phyloP scores from a whole-genome alignment of 805 yeast species.

The Nakazawaea anatomiae region DNA sequence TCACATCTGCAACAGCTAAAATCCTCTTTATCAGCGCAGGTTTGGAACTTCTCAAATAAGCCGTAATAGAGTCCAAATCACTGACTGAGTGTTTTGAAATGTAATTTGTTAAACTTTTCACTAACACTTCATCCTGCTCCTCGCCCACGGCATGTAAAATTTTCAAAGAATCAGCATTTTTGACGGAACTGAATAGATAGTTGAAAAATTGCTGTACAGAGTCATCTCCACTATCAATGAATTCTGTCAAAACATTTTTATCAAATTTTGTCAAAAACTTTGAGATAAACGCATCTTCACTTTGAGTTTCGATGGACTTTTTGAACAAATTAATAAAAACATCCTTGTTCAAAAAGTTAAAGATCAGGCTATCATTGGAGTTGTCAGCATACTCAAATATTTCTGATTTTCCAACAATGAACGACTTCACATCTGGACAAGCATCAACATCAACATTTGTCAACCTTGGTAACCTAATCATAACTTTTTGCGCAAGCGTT shows the following conservation, averaged over 20 bases:
- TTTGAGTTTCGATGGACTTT: constrained; percentile 16
- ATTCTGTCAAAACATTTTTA: constrained; percentile 11
- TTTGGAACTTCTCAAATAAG: not conserved
- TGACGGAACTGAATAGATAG: constrained; percentile 19
- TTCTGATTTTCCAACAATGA: constrained; percentile 13
- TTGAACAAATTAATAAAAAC: constrained; percentile 28
- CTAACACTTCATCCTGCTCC: not conserved
- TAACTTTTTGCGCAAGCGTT: not conserved
- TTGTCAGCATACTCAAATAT: constrained; percentile 11
- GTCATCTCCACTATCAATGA: constrained; percentile 12
- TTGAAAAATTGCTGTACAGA: constrained; percentile 12
- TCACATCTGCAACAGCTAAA: not conserved
- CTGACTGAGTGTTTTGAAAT: not conserved
- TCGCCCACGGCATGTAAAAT: not conserved
- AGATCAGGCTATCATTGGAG: constrained; percentile 15
- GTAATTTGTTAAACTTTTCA: not conserved
- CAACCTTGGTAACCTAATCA: constrained; percentile 11
- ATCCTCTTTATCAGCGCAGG: not conserved
- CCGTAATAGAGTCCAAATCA: not conserved
- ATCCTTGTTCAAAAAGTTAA: constrained; percentile 27
- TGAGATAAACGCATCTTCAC: constrained; percentile 17
- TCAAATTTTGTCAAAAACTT: constrained; percentile 13
- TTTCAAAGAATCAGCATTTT: not conserved
- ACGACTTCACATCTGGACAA: constrained; percentile 17
- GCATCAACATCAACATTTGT: constrained; percentile 16